Evolutionary conservation across 129 eudicot species (phyloP).

Genomic region (Lactuca saligna): DNA sequence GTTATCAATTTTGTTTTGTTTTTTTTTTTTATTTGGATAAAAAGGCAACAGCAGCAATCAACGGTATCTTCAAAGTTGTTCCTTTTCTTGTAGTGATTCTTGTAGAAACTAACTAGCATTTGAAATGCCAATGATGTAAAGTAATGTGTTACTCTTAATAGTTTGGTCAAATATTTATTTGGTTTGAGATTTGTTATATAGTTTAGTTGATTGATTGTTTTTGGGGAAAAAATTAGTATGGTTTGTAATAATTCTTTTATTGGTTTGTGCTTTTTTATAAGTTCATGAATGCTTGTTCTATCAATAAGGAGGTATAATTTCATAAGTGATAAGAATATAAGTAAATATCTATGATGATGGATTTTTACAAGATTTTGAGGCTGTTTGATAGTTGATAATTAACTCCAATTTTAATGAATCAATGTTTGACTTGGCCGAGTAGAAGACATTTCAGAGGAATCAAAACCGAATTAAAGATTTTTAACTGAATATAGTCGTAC

Average conservation of each 20-base stretch:
- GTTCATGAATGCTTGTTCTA: too few species aligned
- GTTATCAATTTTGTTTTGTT: not conserved
- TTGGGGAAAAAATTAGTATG: not conserved
- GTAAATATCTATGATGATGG: too few species aligned
- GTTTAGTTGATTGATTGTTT: not conserved
- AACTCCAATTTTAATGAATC: too few species aligned
- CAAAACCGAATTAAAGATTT: too few species aligned
- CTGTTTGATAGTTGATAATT: too few species aligned
- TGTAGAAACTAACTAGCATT: conserved; percentile 18
- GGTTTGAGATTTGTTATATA: not conserved
- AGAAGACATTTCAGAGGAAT: too few species aligned
- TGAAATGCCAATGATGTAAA: conserved; percentile 4
- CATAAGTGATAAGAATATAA: too few species aligned
- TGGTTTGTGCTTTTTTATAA: not conserved
- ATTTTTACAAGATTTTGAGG: too few species aligned
- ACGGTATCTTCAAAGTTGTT: not conserved
- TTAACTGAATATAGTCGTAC: too few species aligned
- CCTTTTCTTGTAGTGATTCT: conserved; percentile 20
- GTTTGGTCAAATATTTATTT: not conserved
- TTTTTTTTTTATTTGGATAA: not conserved
- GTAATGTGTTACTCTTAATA: not conserved
- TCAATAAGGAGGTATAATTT: too few species aligned
- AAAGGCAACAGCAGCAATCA: conserved; percentile 3
- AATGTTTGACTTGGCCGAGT: too few species aligned
- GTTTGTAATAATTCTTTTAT: not conserved